Evolutionary conservation across 371 early-diverging fungal genomes (phyloP).

Genomic region (Syncephalastrum monosporum): DNA sequence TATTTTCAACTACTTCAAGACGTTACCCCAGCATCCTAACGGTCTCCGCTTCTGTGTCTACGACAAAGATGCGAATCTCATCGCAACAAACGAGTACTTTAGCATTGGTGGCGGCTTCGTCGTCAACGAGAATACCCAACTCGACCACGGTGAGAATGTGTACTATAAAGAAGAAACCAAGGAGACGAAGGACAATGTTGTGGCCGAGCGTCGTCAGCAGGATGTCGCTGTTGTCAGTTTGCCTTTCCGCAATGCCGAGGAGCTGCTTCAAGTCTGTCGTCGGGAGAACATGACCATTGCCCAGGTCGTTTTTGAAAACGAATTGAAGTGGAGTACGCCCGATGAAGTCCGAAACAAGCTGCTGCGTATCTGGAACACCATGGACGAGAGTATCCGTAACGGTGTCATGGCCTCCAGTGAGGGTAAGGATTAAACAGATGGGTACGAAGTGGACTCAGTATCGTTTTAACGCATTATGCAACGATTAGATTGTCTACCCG

Average conservation of each 20-base stretch:
- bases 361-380: constrained; percentile 88
- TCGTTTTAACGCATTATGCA: background rate
- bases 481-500: constrained; percentile 64
- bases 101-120: constrained; percentile 97
- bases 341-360: constrained; percentile 75
- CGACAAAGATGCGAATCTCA: constrained; percentile 72
- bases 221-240: constrained; percentile 80
- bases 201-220: constrained; percentile 58
- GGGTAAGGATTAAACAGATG: constrained; percentile 15
- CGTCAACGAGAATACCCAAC: constrained; percentile 84
- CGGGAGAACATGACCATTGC: constrained; percentile 89
- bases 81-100: constrained; percentile 93
- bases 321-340: constrained; percentile 85
- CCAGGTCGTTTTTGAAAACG: constrained; percentile 94
- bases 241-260: constrained; percentile 83
- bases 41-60: constrained; percentile 93
- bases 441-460: too few species aligned
- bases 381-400: constrained; percentile 90
- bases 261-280: constrained; percentile 78
- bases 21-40: constrained; percentile 93
- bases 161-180: constrained; percentile 67
- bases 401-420: constrained; percentile 53
- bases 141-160: constrained; percentile 85
- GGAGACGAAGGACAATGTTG: constrained; percentile 14
- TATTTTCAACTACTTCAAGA: constrained; percentile 82